phyloP scores from a whole-genome alignment of 2,329 filamentous ascomycete genomes.

The Microsporum canis region DNA sequence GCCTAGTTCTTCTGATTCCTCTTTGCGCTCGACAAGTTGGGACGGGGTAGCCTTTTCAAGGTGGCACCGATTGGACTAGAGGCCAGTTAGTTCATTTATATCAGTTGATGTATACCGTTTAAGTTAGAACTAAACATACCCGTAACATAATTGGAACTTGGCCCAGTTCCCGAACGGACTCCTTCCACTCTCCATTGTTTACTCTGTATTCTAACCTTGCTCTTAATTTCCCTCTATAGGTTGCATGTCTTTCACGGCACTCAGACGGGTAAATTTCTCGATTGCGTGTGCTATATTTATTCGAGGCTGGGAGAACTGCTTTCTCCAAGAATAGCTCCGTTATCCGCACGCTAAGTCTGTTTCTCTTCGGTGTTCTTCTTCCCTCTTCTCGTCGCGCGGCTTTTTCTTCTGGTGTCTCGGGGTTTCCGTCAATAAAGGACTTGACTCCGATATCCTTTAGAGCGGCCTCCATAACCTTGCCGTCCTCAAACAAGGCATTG shows the following conservation, averaged over 20 bases:
- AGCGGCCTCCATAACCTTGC: conserved; percentile 62
- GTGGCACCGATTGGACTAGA: conserved; percentile 80
- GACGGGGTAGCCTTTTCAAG: conserved; percentile 75
- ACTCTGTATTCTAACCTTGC: conserved; percentile 75
- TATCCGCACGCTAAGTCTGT: conserved; percentile 65
- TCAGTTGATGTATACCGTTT: conserved; percentile 7
- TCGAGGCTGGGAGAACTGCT: conserved; percentile 63
- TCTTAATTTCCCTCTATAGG: conserved; percentile 77
- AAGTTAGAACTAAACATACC: conserved; percentile 39
- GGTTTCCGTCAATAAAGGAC: conserved; percentile 70
- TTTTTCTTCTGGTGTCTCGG: conserved; percentile 31
- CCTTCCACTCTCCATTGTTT: conserved; percentile 74
- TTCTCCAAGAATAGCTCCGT: conserved; percentile 75
- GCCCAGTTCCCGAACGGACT: conserved; percentile 74
- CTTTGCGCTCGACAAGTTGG: conserved; percentile 71
- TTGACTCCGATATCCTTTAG: conserved; percentile 84
- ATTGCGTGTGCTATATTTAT: conserved; percentile 68
- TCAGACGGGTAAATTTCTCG: conserved; percentile 84
- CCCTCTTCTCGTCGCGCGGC: conserved; percentile 41
- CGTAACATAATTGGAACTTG: conserved; percentile 88
- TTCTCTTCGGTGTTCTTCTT: conserved; percentile 45
- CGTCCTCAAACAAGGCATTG: conserved; percentile 70
- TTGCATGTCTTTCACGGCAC: conserved; percentile 84
- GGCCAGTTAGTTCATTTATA: conserved; percentile 1
- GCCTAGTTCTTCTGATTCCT: conserved; percentile 91